phyloP scores from a whole-genome alignment of 2,329 filamentous ascomycete genomes.

The Chaetomium olivaceum region DNA sequence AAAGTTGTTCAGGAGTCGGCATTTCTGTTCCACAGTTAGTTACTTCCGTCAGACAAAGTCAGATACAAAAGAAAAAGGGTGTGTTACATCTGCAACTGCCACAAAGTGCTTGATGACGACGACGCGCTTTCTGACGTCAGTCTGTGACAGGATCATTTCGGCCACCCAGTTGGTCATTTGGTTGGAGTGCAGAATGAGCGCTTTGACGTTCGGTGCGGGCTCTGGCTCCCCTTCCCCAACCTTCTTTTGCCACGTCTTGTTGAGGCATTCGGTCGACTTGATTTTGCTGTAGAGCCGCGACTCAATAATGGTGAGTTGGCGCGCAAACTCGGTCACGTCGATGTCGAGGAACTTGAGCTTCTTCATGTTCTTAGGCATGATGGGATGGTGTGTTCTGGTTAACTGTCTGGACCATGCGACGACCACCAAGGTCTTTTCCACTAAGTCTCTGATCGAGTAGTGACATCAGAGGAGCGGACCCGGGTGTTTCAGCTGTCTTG shows the following conservation, averaged over 20 bases:
- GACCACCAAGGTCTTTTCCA: conserved; percentile 80
- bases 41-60: conserved; percentile 3
- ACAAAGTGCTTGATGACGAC: conserved; percentile 99
- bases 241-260: conserved; percentile 99
- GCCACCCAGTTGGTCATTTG: conserved; percentile 99
- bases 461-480: conserved; percentile 78
- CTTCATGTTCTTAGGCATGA: conserved; percentile 98
- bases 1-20: conserved; percentile 89
- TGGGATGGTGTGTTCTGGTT: conserved; percentile 81
- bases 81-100: conserved; percentile 83
- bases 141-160: conserved; percentile 95
- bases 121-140: conserved; percentile 92
- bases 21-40: conserved; percentile 67
- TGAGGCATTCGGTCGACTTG: conserved; percentile 91
- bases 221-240: conserved; percentile 77
- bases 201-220: conserved; percentile 91
- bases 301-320: conserved; percentile 95
- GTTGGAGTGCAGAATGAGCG: conserved; percentile 94
- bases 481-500: conserved; percentile 89
- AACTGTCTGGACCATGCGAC: conserved; percentile 82
- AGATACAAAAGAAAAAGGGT: background rate
- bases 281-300: conserved; percentile 94
- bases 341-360: conserved; percentile 98
- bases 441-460: conserved; percentile 85
- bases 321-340: conserved; percentile 92